These are phyloP conservation scores for Skeletonema grethae DNA, from an alignment of 108 stramenopile species.

Conservation along the genomic window DNA sequence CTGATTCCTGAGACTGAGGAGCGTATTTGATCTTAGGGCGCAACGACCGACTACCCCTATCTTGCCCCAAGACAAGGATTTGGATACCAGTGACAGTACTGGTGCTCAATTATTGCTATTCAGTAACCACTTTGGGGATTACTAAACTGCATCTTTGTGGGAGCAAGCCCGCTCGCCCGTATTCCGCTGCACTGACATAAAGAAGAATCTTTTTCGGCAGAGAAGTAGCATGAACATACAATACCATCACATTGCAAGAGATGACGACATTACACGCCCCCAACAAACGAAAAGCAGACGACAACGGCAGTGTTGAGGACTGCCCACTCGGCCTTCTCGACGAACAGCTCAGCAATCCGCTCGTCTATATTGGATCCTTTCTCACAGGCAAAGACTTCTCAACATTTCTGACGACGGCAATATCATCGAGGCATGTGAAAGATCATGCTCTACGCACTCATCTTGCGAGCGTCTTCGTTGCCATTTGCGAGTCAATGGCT, in stretches of 20 bases:
- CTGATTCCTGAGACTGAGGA: no score
- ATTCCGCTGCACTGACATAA: no score
- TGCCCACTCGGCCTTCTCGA: neutral
- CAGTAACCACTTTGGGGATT: no score
- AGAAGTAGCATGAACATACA: no score
- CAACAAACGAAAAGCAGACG: neutral
- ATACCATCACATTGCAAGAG: neutral
- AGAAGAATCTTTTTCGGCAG: no score
- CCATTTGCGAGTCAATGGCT: neutral
- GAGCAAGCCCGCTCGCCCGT: no score
- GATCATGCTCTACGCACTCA: neutral
- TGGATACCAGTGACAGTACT: no score
- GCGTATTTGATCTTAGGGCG: no score
- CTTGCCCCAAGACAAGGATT: no score
- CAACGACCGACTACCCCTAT: no score
- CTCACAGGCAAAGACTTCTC: neutral
- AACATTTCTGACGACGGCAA: neutral
- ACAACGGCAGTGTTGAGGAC: neutral
- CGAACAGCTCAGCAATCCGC: neutral
- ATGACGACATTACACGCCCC: neutral
- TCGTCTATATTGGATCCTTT: neutral
- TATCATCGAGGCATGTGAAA: neutral
- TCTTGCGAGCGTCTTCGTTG: neutral
- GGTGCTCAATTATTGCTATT: no score
- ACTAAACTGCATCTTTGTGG: no score